phyloP scores from a whole-genome alignment of 2,329 filamentous ascomycete genomes.

The Diaporthe longicolla region DNA sequence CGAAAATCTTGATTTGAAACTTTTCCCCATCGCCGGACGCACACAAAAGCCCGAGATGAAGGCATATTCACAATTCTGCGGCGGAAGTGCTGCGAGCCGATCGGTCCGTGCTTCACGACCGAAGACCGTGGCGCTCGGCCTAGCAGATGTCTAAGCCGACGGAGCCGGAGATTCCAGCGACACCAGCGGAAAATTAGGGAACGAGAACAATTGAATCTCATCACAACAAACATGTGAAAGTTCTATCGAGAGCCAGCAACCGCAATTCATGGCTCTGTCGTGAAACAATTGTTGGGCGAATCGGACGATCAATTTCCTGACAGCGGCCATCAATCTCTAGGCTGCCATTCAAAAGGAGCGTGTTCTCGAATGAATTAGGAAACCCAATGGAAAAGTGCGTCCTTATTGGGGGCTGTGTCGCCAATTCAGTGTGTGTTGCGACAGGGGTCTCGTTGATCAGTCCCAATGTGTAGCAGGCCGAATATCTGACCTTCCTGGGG shows the following conservation, averaged over 20 bases:
- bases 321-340: conserved; percentile 10
- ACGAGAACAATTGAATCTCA: background rate
- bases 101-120: conserved; percentile 6
- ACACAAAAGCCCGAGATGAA: background rate
- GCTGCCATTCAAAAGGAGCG: background rate
- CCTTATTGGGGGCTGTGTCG: conserved; percentile 29
- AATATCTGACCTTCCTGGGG: conserved; percentile 4
- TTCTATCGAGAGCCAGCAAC: too few relatives aligned
- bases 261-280: background rate
- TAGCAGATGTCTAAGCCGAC: background rate
- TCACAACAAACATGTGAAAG: background rate
- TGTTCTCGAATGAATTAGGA: conserved; percentile 3
- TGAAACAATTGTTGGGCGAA: conserved; percentile 1
- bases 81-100: background rate
- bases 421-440: background rate
- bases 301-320: conserved; percentile 1
- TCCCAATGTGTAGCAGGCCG: conserved; percentile 14
- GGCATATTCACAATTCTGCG: background rate
- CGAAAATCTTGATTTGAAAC: background rate
- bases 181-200: background rate
- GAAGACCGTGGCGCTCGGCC: conserved; percentile 18
- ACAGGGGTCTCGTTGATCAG: conserved; percentile 23
- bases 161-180: background rate
- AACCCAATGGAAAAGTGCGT: background rate
- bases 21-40: background rate